Base-by-base conservation (phyloP, 2,329 filamentous ascomycete species). In the Pseudohalonectria lignicola region DNA sequence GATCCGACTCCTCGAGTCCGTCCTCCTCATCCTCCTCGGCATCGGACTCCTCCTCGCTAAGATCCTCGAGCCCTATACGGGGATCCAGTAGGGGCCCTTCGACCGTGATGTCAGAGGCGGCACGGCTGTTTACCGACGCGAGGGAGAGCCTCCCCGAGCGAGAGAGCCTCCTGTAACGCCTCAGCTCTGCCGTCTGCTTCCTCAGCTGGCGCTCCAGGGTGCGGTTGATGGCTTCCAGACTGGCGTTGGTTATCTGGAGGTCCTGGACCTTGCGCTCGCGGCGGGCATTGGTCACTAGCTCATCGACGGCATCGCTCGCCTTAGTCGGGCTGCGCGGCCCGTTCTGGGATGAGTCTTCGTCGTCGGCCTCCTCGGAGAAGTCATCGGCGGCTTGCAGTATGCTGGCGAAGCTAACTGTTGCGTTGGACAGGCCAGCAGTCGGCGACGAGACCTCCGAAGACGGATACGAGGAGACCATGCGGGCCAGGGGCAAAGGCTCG, bases 201-300 rank as follows among this genome's bases (percentile, higher is more conserved):
- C 87, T 78, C 50, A 98, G 71, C 54, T 96, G 86, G 18, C 86
- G 76, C 61, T 98, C 92, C 0, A 98, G 64, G 0, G 87, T 92
- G 38, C 88, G 74, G 54, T 98, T 98, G 61, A 98, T 96, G 30
- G 92, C 92, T 40, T 94, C 75, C 3, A 98, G 71, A 2, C 88
- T 95, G 1, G 86, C 92, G 53, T 98, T 98, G 39, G 84, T 94
- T 45, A 98, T 98, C 55, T 98, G 86, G 5, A 98, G 67, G 55
- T 98, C 92, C 47, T 96, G 75, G 1, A 98, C 88, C 63, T 96
- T 98, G 43, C 92, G 77, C 59, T 96, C 92, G 26, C 86, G 76
- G 21, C 92, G 76, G 12, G 92, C 92, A 54, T 86, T 92, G n/a
- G 82, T 75, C 10, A 92, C 86, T 6, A 86, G 68, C 43, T 93